These are phyloP conservation scores for Serendipita sp. DNA, from an alignment of 768 basidiomycete species.

Conservation along the genomic window DNA sequence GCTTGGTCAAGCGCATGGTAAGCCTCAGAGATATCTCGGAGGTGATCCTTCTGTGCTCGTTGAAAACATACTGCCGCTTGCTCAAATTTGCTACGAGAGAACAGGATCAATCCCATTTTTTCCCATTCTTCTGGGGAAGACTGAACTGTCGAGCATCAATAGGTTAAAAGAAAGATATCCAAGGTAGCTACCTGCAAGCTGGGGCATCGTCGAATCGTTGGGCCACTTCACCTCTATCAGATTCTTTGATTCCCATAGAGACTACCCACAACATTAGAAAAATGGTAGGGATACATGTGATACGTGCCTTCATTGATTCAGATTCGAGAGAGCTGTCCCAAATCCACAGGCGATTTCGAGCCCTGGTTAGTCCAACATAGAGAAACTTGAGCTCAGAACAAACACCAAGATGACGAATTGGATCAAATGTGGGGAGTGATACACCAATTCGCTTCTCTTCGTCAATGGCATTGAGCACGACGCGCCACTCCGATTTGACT, in stretches of 20 bases:
- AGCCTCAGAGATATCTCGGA: slow-evolving; percentile 33
- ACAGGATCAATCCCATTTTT: slow-evolving; percentile 24
- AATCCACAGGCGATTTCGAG: slow-evolving; percentile 55
- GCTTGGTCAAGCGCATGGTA: slow-evolving; percentile 40
- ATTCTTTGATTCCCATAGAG: slow-evolving; percentile 31
- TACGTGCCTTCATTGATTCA: slow-evolving; percentile 39
- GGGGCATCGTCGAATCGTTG: slow-evolving; percentile 11
- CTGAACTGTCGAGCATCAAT: slow-evolving; percentile 17
- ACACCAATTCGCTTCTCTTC: slow-evolving; percentile 11
- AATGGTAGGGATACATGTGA: not conserved
- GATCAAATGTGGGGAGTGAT: slow-evolving; percentile 32
- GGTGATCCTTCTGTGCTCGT: slow-evolving; percentile 27
- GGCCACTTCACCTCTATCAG: slow-evolving; percentile 35
- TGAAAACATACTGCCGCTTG: slow-evolving; percentile 41
- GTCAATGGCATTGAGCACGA: slow-evolving; percentile 31
- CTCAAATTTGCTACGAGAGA: slow-evolving; percentile 27
- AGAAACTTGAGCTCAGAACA: slow-evolving; percentile 53
- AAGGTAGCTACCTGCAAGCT: no score
- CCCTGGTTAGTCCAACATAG: slow-evolving; percentile 57
- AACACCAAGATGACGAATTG: slow-evolving; percentile 33
- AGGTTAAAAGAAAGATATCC: not conserved
- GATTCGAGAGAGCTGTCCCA: slow-evolving; percentile 41
- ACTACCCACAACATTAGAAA: slow-evolving; percentile 19
- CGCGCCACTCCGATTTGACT: slow-evolving; percentile 41
- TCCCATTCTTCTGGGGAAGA: slow-evolving; percentile 36